Base-by-base conservation (phyloP, 2,329 filamentous ascomycete species). In the Calycina herbarum region DNA sequence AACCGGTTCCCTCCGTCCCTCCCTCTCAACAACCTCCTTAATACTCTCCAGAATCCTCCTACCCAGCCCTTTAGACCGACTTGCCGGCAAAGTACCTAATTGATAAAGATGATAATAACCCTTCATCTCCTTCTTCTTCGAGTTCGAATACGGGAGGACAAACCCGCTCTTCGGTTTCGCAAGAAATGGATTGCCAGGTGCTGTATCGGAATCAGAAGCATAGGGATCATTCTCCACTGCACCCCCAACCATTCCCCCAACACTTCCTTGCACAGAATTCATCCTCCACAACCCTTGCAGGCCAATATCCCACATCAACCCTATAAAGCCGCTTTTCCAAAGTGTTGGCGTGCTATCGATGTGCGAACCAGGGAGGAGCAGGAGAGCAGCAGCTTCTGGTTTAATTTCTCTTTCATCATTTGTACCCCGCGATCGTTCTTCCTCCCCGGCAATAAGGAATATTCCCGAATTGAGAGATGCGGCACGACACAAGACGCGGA, bases 21-120 rank as follows among this genome's bases (percentile, higher is more conserved):
- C 58, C 15, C 17, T 27, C 35, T 40, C 20, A 13, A 60, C 58
- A 17, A 45, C n/a, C 20, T 27, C 17, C 38, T 60, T 20, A 35
- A 60, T 24, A 27, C 38, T 11, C 8, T 27, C 20, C n/a, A 60
- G n/a, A 35, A 60, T 45, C 8, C 8, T 5, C 3, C 2, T 20
- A 3, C 35, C 38, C 5, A 60, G 20, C 8, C 58, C 58, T 17
- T 60, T 33, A 11, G 35, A 4, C 13, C 58, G 58, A 27, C 31
- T 11, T 8, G 10, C 35, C 1, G 58, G 58, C 6, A 24, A 5
- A 1, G 58, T 60, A 8, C 35, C 58, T 2, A 31, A 5, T 60
- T 60, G 58, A 31, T 42, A 45, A 35, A 60, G 33, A 31, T 60
- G 38, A 31, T 60, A 60, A 35, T 45, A 60, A 29, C 38, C 10